Base-by-base conservation (phyloP, 768 basidiomycete genomes). In the Amylocystis lapponica region DNA sequence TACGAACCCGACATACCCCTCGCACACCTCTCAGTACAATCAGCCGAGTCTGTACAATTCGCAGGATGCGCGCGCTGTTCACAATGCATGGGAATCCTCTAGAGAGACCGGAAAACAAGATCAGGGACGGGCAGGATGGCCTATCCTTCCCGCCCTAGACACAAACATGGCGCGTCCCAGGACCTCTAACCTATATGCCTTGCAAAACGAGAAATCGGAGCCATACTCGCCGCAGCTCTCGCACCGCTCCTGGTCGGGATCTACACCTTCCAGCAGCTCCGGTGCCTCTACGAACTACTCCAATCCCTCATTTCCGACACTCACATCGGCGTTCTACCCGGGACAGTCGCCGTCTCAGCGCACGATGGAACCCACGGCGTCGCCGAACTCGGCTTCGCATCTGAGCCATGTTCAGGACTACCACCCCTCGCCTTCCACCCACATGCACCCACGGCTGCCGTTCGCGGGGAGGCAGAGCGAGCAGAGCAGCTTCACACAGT, bases 271-370 rank as follows among this genome's bases (percentile, higher is more conserved):
- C 9, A 56, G 49, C 46, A 46, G 47, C 41, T 51, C 51, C n/a
- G 40, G 43, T 29, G 48, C 52, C 13, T 48, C 50, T 14, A 43
- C 47, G 20, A 52, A 51, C 20, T 47, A 51, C 46, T 17, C 34
- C 33, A 37, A 45, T n/a, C 11, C 53, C 17, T 32, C 51, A 39
- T 73, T 81, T 56, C 72, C 75, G 31, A 81, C 80, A 13, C 68
- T 80, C 29, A 78, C 61, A 48, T 69, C 78, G 8, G 73, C 80
- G 10, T 81, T 78, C 62, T 77, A 69, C 57, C 80, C 80, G 17
- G 49, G 51, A 32, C 63, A 66, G 41, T 57, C 57, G 37, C 57
- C 63, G 43, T 27, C 63, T 6, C 61, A 66, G 39, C 55, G 62
- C 19, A 54, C 55, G 45, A 52, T 60, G 45, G 62, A 65, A 43